Conservation (phyloP, 306 rosid species). For the Gleditsia sinensis region DNA sequence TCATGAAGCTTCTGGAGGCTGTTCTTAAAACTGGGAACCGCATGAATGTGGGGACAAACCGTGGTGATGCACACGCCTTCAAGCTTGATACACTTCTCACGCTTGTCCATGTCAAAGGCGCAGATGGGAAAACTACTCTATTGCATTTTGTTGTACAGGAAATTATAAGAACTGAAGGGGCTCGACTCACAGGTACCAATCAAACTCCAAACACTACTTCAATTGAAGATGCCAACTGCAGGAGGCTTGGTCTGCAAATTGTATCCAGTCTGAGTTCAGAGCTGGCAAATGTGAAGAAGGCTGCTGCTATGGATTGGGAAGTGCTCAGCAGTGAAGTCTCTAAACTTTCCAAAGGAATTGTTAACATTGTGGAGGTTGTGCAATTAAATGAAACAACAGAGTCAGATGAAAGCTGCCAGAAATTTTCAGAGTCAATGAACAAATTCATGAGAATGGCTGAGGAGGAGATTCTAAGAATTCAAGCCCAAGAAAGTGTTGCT, state of each 20-base stretch:
- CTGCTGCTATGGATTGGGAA: constrained; percentile 94
- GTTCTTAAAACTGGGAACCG: constrained; percentile 97
- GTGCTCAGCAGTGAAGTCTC: constrained; percentile 73
- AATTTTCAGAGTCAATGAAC: constrained; percentile 73
- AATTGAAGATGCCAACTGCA: constrained; percentile 76
- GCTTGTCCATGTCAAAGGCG: constrained; percentile 85
- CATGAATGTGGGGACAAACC: constrained; percentile 97
- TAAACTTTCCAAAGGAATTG: constrained; percentile 75
- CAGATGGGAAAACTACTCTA: constrained; percentile 93
- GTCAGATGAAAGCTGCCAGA: constrained; percentile 46
- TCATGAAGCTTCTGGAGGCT: constrained; percentile 92
- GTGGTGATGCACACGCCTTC: constrained; percentile 97
- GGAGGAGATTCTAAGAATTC: constrained; percentile 74
- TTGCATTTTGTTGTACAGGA: constrained; percentile 96
- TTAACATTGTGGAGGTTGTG: constrained; percentile 57
- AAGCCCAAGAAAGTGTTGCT: constrained; percentile 91
- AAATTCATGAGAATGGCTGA: constrained; percentile 76
- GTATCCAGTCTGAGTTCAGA: constrained; percentile 84
- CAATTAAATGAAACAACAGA: constrained; percentile 38
- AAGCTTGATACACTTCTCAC: constrained; percentile 99
- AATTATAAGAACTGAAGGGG: constrained; percentile 87
- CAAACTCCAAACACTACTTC: constrained; percentile 44
- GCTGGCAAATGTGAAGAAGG: constrained; percentile 82
- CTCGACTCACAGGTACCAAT: constrained; percentile 53
- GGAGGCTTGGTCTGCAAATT: constrained; percentile 83